Conservation (phyloP, 2,329 filamentous ascomycete species). For the Alternaria angustiovoidea region DNA sequence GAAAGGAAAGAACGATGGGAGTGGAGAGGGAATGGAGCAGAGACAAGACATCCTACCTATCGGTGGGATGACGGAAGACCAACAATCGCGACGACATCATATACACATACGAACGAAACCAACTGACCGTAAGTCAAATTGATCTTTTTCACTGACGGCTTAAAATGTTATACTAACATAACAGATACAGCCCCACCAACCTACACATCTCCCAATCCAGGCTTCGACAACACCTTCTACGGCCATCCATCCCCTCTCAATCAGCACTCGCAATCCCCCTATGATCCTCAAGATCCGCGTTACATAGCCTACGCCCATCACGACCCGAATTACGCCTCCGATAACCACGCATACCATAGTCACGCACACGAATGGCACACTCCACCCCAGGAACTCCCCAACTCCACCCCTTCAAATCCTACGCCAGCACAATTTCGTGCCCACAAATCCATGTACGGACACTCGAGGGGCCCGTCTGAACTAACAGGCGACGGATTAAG, state of each 20-base stretch:
- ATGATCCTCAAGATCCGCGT: background rate
- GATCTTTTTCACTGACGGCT: too few relatives aligned
- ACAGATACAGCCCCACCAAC: slow-evolving; percentile 16
- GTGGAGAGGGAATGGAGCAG: background rate
- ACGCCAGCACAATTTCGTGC: background rate
- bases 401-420: background rate
- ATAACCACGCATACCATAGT: background rate
- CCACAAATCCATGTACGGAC: slow-evolving; percentile 11
- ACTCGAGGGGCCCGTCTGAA: slow-evolving; percentile 6
- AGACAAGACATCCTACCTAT: background rate
- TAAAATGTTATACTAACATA: background rate
- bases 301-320: background rate
- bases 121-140: background rate
- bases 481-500: background rate
- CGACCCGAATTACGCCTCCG: slow-evolving; percentile 10
- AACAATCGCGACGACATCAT: background rate
- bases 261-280: background rate
- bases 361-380: slow-evolving; percentile 4
- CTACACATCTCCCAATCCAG: slow-evolving; percentile 10
- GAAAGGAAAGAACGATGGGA: slow-evolving; percentile 3
- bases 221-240: slow-evolving; percentile 1
- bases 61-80: background rate
- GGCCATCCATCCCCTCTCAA: background rate
- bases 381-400: slow-evolving; percentile 22
- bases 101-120: background rate